A percentile compares a stretch with the other conserved stretches of the same genome.
Evolutionary conservation across 2,329 filamentous ascomycete species (phyloP).

Genomic region (Fusarium burgessii): DNA sequence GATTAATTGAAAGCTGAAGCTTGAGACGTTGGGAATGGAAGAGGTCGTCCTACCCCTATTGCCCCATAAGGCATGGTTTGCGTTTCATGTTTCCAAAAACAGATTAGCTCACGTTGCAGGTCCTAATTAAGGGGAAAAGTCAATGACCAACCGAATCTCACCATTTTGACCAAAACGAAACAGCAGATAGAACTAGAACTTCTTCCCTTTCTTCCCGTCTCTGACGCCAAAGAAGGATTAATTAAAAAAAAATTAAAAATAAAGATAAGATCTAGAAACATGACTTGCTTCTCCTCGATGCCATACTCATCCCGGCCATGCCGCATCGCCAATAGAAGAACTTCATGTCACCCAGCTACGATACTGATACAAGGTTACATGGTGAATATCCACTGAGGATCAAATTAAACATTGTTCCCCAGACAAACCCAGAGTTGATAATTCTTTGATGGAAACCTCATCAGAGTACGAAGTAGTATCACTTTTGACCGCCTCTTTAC

Average conservation of each 20-base stretch:
- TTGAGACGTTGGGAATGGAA: constrained; percentile 33
- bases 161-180: constrained; percentile 15
- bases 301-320: constrained; percentile 19
- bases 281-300: constrained; percentile 3
- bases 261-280: constrained; percentile 11
- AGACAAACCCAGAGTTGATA: constrained; percentile 1
- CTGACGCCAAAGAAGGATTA: not conserved
- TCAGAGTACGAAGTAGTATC: constrained; percentile 1
- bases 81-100: constrained; percentile 29
- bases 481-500: constrained; percentile 7
- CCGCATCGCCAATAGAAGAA: constrained; percentile 1
- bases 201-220: not conserved
- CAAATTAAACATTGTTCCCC: constrained; percentile 12
- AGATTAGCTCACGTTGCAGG: constrained; percentile 34
- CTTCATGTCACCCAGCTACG: not conserved
- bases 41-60: constrained; percentile 1
- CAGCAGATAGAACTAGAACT: constrained; percentile 1
- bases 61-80: constrained; percentile 8
- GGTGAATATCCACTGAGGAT: constrained; percentile 6
- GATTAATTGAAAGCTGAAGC: constrained; percentile 22
- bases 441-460: not conserved
- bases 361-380: constrained; percentile 3
- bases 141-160: constrained; percentile 23
- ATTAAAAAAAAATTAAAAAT: no score
- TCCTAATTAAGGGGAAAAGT: constrained; percentile 31